Evolutionary conservation across 441 rosid species (phyloP), one percentile per base, ranked within the genome.

Genomic region (Populus hybrid): DNA sequence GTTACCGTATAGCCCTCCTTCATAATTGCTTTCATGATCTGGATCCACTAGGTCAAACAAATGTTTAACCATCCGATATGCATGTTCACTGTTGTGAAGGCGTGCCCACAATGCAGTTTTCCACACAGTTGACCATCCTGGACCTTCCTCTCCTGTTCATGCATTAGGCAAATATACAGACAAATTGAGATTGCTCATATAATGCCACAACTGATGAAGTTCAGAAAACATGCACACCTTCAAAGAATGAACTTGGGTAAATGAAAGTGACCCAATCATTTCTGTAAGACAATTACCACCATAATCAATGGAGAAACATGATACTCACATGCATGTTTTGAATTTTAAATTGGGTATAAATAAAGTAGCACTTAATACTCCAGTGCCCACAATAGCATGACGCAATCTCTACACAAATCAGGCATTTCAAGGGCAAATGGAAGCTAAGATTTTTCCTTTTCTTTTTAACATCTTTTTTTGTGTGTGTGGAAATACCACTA

Each of bases 51-150:
- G 88, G 84, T 79, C 84, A 69, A 94, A 80, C 76, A 92, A 80
- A 85, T 87, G 94, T 79, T 92, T 90, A 76, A 94, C 88, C 94
- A 96, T 84, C 69, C 83, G 84, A 82, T 92, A 94, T 0, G 99
- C 97, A 42, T 87, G 89, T 75, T 90, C 94, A 3, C 90, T 87
- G 64, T 91, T 86, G 80, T 76, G 94, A 59, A 95, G 93, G 70
- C 89, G 91, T 28, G 98, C 99, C 98, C 98, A 95, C 74, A 91
- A 72, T 61, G 97, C 91, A 36, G 83, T 85, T 85, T 95, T 95
- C 99, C 99, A 92, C 9, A 86, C 81, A 72, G 92, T 94, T 71
- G 98, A 95, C 98, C 98, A 95, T 67, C 97, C 97, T 1, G 97
- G 97, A 53, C 97, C 98, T 5, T 91, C 94, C 86, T 88, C 98